These are phyloP conservation scores for Ensete glaucum DNA, from an alignment of 176 grass and related monocot genomes.

Conservation along the genomic window DNA sequence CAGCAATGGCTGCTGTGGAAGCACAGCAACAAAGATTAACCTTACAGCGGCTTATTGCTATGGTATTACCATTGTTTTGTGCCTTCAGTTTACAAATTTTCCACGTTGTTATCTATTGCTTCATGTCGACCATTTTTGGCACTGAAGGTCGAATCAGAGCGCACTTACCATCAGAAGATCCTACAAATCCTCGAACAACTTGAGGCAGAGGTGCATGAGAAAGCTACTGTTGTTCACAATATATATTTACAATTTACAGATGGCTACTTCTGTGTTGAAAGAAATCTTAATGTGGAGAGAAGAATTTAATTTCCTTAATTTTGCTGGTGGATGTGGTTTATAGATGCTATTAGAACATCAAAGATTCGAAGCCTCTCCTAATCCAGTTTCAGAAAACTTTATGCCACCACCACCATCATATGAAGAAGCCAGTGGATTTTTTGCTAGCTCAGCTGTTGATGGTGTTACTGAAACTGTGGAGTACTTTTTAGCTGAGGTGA, in stretches of 20 bases:
- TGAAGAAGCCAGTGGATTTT: constrained; percentile 83
- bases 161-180: constrained; percentile 75
- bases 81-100: not conserved
- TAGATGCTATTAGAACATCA: constrained; percentile 88
- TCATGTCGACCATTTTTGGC: not conserved
- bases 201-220: constrained; percentile 67
- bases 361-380: constrained; percentile 83
- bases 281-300: not conserved
- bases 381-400: constrained; percentile 42
- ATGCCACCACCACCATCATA: constrained; percentile 70
- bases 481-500: constrained; percentile 82
- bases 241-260: not conserved
- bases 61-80: constrained; percentile 41
- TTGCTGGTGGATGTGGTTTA: constrained; percentile 4
- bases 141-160: constrained; percentile 80
- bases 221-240: constrained; percentile 5
- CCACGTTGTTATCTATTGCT: not conserved
- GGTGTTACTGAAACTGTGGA: constrained; percentile 57
- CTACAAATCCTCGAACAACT: constrained; percentile 92
- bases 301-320: not conserved
- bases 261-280: not conserved
- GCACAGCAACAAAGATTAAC: constrained; percentile 87
- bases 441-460: constrained; percentile 43
- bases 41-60: constrained; percentile 71
- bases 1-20: constrained; percentile 92